Base-by-base conservation (phyloP, 768 basidiomycete genomes). In the Lentinula lateritia region DNA sequence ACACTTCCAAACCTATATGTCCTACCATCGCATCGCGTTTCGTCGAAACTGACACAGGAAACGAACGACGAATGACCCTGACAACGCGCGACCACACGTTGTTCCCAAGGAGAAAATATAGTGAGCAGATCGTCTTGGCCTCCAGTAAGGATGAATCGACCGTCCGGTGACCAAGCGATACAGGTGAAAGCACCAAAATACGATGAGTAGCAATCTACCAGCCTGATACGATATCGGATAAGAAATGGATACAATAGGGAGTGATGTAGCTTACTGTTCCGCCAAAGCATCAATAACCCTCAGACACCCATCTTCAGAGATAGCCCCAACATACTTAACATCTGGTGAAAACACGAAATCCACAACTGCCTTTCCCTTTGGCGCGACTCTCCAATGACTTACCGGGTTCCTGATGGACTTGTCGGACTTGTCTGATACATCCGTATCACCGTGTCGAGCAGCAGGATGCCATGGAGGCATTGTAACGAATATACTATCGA, bases 21-120 rank as follows among this genome's bases (percentile, higher is more conserved):
- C 38, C 95, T 82, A 34, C 90, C 89, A 56, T 56, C 93, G 66
- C 92, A 92, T 18, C 90, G 84, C 35, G 87, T 77, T n/a, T 89
- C 87, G 71, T 99, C 97, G 70, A 98, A 98, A 1, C 90, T 88
- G 16, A 98, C 83, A 10, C 86, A 80, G 0, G 93, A 89, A 6
- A 99, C 92, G 69, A 97, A 98, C 2, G 93, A 95, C 0, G 93
- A 92, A 70, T 99, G 97, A 0, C 97, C 97, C 73, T 97, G 95
- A 75, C 97, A 98, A 60, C 95, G 84, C 5, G 97, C 97, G 9
- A 99, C 86, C 6, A 98, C 87, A 2, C 95, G 86, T 70, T 93
- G 90, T 71, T 98, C 97, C 83, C 89, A 90, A 0, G 95, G 94
- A 0, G 95, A 95, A 72, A 93, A 93, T 62, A 99, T 91, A 4